phyloP scores from a whole-genome alignment of 805 yeast genomes.

The Lipomyces sp. region DNA sequence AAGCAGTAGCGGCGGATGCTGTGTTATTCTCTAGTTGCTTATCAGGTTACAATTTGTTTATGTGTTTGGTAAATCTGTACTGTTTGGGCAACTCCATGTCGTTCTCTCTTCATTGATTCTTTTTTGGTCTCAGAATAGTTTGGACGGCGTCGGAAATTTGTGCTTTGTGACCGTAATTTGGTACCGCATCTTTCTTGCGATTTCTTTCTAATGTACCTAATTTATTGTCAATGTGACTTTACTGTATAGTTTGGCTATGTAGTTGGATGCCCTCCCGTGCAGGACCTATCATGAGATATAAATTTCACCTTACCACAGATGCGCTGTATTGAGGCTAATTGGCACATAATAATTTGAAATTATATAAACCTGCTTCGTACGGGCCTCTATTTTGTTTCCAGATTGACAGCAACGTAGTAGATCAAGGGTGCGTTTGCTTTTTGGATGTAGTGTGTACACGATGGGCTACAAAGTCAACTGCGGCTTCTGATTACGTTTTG shows the following conservation, averaged over 20 bases:
- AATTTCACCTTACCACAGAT: no score
- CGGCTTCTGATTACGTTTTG: no score
- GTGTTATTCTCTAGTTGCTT: slow-evolving; percentile 26
- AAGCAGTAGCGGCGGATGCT: slow-evolving; percentile 29
- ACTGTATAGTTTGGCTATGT: background rate
- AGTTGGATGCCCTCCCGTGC: background rate
- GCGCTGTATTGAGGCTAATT: background rate
- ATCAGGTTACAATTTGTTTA: background rate
- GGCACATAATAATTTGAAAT: background rate
- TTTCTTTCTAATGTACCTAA: slow-evolving; percentile 1
- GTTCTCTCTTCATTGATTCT: background rate
- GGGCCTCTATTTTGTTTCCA: no score
- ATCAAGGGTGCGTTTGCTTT: no score
- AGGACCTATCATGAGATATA: no score
- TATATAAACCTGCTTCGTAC: background rate
- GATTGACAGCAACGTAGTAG: no score
- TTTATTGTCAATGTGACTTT: background rate
- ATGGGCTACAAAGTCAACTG: no score
- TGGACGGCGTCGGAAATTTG: background rate
- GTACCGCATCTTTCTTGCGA: background rate
- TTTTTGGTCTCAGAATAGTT: background rate
- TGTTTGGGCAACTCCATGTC: slow-evolving; percentile 4
- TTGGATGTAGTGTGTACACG: no score
- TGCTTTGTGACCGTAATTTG: background rate
- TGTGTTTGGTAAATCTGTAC: background rate